Conservation (phyloP, 768 basidiomycete genomes). For the Leccinum sublutescens region DNA sequence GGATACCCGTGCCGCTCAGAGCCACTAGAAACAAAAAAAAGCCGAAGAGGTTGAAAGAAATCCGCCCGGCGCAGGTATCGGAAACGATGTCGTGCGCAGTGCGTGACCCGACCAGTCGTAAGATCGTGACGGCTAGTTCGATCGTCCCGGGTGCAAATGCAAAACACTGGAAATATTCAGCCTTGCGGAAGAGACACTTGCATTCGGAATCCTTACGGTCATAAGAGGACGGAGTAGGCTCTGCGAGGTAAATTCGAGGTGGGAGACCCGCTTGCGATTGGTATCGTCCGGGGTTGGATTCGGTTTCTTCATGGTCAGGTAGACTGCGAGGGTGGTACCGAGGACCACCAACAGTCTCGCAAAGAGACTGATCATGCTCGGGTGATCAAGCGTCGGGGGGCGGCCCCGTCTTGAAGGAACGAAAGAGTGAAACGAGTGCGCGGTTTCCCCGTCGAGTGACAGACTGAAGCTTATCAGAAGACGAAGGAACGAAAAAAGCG, state of each 20-base stretch:
- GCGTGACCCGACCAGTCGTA: background rate
- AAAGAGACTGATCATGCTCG: background rate
- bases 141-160: constrained; percentile 1
- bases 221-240: constrained; percentile 2
- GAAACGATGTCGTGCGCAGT: background rate
- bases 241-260: background rate
- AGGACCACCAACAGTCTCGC: background rate
- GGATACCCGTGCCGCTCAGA: constrained; percentile 29
- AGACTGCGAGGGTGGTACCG: background rate
- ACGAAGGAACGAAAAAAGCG: background rate
- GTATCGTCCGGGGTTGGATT: constrained; percentile 3
- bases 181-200: background rate
- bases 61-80: constrained; percentile 5
- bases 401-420: background rate
- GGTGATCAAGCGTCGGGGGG: background rate
- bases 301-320: background rate
- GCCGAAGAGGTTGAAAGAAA: constrained; percentile 3
- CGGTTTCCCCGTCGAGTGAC: background rate
- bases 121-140: background rate
- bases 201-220: background rate
- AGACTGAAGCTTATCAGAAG: background rate
- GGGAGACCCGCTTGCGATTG: background rate
- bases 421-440: background rate
- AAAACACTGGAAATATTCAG: background rate
- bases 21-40: constrained; percentile 10